Percentiles rank a stretch among this genome's conserved stretches.
Conservation (phyloP, 306 rosid species). For the Quercus parvula region DNA sequence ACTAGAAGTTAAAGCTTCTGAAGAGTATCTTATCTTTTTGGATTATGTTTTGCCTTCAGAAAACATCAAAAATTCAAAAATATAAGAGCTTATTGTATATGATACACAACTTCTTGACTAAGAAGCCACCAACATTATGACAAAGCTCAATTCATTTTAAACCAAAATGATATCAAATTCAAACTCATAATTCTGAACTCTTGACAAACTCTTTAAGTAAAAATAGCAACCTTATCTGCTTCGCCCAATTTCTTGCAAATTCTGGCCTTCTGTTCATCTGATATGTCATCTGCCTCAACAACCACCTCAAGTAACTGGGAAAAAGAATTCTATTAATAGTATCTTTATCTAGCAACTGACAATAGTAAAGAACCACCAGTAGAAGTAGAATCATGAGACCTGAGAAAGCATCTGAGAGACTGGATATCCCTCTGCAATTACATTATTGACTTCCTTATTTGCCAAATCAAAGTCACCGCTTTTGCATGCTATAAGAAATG, state of each 20-base stretch:
- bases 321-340: slow-evolving; percentile 7
- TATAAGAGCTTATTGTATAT: neutral
- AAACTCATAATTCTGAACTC: neutral
- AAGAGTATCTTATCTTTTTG: neutral
- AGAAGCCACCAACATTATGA: neutral
- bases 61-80: neutral
- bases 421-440: slow-evolving; percentile 94
- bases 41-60: neutral
- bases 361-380: neutral
- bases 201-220: neutral
- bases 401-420: slow-evolving; percentile 83
- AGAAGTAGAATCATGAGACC: slow-evolving; percentile 34
- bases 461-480: slow-evolving; percentile 89
- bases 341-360: neutral
- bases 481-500: slow-evolving; percentile 61
- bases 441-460: slow-evolving; percentile 81
- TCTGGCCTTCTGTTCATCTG: slow-evolving; percentile 91
- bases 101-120: neutral
- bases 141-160: neutral
- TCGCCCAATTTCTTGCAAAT: slow-evolving; percentile 82
- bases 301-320: slow-evolving; percentile 70
- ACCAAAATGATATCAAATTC: neutral
- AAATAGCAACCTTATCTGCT: slow-evolving; percentile 71
- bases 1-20: neutral
- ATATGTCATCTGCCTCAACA: slow-evolving; percentile 64